Evolutionary conservation across 2,329 filamentous ascomycete species (phyloP), one percentile per base, ranked within the genome.

Genomic region (Fusarium sp.): DNA sequence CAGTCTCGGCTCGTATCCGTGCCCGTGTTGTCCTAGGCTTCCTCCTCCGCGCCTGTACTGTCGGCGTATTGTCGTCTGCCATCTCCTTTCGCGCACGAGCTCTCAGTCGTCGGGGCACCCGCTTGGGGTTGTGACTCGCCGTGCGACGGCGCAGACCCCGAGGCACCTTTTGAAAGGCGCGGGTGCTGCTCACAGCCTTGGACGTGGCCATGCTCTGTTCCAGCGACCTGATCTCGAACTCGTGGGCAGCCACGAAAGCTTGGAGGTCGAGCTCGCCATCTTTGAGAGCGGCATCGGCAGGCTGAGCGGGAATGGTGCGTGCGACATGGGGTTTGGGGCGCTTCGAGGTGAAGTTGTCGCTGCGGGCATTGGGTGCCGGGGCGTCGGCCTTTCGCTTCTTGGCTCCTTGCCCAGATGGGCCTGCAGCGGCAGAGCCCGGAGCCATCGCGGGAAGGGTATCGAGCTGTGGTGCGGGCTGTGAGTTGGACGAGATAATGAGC

Each of bases 121-220:
- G 89, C 82, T 95, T 97, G 37, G 93, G 92, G 86, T 99, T 98
- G 82, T 99, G 96, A 79, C 94, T 97, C 18, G 95, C 96, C 0
- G 95, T 97, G 73, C 96, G 88, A 70, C 96, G 87, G 71, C 96
- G 87, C 87, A 99, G 83, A 52, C 91, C 90, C 72, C 94, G 89
- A 2, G 96, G 96, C 6, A 99, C 92, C 73, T 94, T 89, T 80
- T 99, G 96, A 76, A 98, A 98, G 13, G 95, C 95, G 54, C 95
- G 88, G 61, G 89, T 90, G 44, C 88, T 84, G 57, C 84, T 82
- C 40, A 84, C 82, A 6, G 82, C 81, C 78, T 92, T 95, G 48
- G 93, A 92, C 37, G 88, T 90, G 58, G 88, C 86, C 87, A 98
- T 96, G 65, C 93, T 94, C 75, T 91, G 86, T 78, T 97, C 93